Evolutionary conservation across 1,284 basidiomycete species (phyloP), one percentile per base, ranked within the genome.

Genomic region (Austropuccinia psidii): DNA sequence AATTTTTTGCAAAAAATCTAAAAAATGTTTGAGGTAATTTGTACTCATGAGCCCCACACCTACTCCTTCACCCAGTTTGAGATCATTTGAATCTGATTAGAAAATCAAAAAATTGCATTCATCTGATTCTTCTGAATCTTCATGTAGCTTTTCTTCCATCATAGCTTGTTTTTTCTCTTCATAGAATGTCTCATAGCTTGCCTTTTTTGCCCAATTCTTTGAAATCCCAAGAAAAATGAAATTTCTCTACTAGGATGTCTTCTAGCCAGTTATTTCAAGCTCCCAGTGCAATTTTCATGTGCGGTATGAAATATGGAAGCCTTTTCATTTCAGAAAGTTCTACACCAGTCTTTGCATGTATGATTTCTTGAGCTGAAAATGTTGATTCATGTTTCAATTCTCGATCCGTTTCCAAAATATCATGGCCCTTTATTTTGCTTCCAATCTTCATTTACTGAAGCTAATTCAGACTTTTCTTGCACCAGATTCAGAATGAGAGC

Each of bases 241-340:
- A 72, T 33, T 72, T 55, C 11, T 72, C 57, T 31, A 37, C 33
- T 4, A 72, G 68, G 1, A 72, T 57, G 29, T 47, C 67, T 19
- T 72, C 68, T 29, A 60, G 19, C 68, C 68, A 72, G 35, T 72
- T 72, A 27, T 72, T 55, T 33, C 60, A 50, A 9, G 41, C 21
- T 19, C 68, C 57, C 8, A 72, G 31, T 9, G 68, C 39, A 0
- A 72, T 47, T 31, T 72, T 55, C 9, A 24, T 15, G 0, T 50
- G 57, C 19, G 68, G 68, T 29, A 49, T 24, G 13, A 41, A 27
- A 31, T 62, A 72, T 2, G 7, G 13, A 7, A 72, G 27, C 49
- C 13, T 17, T 35, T 72, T 72, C 27, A 72, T 29, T 8, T n/a
- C 33, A 1, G 43, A 72, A 31, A 50, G 50, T 8, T 13, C 33